Evolutionary conservation across 495 filamentous ascomycete genomes (phyloP), one percentile per base, ranked within the genome.

Genomic region (Penicillium salamii): DNA sequence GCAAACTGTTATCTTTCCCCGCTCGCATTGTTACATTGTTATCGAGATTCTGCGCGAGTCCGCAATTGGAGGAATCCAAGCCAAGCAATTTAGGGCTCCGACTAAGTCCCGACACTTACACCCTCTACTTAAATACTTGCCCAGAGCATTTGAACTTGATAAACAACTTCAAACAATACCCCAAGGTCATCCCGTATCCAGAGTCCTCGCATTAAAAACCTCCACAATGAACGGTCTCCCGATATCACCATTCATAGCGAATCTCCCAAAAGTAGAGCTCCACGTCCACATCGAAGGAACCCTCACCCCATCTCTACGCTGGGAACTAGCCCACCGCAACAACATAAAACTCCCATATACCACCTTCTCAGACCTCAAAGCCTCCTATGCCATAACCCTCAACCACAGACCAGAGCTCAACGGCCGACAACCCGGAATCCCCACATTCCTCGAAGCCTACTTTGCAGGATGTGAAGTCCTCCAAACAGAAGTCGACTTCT

Each of bases 201-300:
- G n/a, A n/a, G n/a, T n/a, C n/a, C n/a, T n/a, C n/a, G n/a, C n/a
- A 5, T 35, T 15, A 11, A 41, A 18, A 33, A 12, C 21, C 38
- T 42, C 47, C 5, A 33, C 12, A 8, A 37, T 71, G 68, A 62
- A 65, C 50, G 58, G 59, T 37, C 59, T 69, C 13, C 15, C 44
- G 24, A 65, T 68, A 45, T 50, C 52, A 12, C 53, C 61, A 1
- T 68, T 69, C 46, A 65, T 72, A 34, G 53, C 54, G 2, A 29
- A 42, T 3, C 57, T 75, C 7, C 71, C 72, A 13, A 75, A 75
- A 33, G 68, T 70, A 17, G 70, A 75, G 36, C 69, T 74, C 20
- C 71, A 75, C 43, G 46, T 74, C 21, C 72, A 75, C 49, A 72
- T 74, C 40, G 72, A 75, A 61, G 72, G 72, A 34, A 71, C 68